phyloP scores from a whole-genome alignment of 2,329 filamentous ascomycete species.

The Albifimbria verrucaria region DNA sequence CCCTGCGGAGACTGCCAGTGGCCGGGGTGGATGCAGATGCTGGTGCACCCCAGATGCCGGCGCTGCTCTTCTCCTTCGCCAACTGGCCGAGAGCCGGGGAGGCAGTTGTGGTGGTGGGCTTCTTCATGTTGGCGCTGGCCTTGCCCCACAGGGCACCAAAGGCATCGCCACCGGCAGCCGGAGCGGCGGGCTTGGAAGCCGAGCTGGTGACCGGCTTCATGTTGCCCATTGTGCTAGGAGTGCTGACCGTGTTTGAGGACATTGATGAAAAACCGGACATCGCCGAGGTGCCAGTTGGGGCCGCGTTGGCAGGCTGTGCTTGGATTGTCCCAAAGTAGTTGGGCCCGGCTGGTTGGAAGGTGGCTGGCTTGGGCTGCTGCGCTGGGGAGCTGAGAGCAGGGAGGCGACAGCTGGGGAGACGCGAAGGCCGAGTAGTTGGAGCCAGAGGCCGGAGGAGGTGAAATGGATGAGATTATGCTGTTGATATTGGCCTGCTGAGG shows the following conservation, averaged over 20 bases:
- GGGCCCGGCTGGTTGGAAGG: conserved; percentile 74
- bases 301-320: conserved; percentile 25
- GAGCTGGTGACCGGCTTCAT: conserved; percentile 46
- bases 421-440: conserved; percentile 62
- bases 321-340: conserved; percentile 94
- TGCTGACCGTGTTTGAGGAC: conserved; percentile 26
- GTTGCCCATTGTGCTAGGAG: conserved; percentile 37
- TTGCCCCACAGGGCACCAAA: conserved; percentile 86
- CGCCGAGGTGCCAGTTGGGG: conserved; percentile 22
- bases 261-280: conserved; percentile 15
- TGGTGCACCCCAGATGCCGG: conserved; percentile 86
- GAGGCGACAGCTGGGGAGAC: conserved; percentile 27
- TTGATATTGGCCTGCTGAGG: conserved; percentile 77
- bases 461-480: conserved; percentile 78
- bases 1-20: conserved; percentile 22
- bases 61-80: conserved; percentile 96
- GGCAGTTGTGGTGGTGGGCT: conserved; percentile 56
- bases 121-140: conserved; percentile 72
- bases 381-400: conserved; percentile 31
- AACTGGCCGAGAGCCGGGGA: conserved; percentile 86
- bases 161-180: conserved; percentile 68
- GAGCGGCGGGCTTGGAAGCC: conserved; percentile 49
- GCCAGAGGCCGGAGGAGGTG: conserved; percentile 62
- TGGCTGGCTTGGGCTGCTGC: conserved; percentile 53
- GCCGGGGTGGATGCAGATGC: conserved; percentile 37